phyloP scores from a whole-genome alignment of 2,329 filamentous ascomycete species.

The Geosmithia morbida region DNA sequence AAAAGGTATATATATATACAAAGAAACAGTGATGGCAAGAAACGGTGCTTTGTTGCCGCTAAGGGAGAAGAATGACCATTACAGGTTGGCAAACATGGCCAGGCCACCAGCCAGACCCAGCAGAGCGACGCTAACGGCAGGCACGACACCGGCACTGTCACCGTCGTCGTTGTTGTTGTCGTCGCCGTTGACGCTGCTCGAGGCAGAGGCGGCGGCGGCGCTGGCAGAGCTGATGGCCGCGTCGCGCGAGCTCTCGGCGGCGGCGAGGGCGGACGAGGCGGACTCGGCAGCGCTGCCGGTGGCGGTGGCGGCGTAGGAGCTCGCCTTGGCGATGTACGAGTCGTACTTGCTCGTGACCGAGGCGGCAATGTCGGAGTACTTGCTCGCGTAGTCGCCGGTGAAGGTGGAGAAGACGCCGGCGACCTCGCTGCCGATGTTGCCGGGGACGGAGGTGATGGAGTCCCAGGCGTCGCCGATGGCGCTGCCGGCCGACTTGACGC shows the following conservation, averaged over 20 bases:
- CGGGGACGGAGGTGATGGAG: slow-evolving; percentile 4
- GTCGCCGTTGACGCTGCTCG: slow-evolving; percentile 5
- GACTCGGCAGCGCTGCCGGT: slow-evolving; percentile 5
- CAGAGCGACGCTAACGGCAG: slow-evolving; percentile 27
- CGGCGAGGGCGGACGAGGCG: slow-evolving; percentile 2
- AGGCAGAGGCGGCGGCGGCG: slow-evolving; percentile 6
- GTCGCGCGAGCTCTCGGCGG: slow-evolving; percentile 4
- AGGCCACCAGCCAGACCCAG: slow-evolving; percentile 32
- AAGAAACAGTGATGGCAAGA: neutral
- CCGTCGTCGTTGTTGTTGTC: slow-evolving; percentile 5
- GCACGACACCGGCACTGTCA: slow-evolving; percentile 14
- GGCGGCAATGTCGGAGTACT: slow-evolving; percentile 3
- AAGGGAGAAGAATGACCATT: slow-evolving; percentile 8
- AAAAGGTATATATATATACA: neutral
- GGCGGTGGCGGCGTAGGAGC: slow-evolving; percentile 11
- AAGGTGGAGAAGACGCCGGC: slow-evolving; percentile 3
- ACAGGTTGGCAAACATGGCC: slow-evolving; percentile 28
- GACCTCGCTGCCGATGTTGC: slow-evolving; percentile 4
- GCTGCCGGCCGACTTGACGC: slow-evolving; percentile 8
- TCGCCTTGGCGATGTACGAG: slow-evolving; percentile 5
- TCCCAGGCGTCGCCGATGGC: slow-evolving; percentile 6
- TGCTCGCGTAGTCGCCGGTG: slow-evolving; percentile 2
- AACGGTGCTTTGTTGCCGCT: neutral
- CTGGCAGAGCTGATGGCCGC: slow-evolving; percentile 6
- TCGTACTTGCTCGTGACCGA: slow-evolving; percentile 3